These are phyloP conservation scores for Byssoonygena ceratinophila DNA, from an alignment of 2,329 filamentous ascomycete genomes.

Conservation along the genomic window DNA sequence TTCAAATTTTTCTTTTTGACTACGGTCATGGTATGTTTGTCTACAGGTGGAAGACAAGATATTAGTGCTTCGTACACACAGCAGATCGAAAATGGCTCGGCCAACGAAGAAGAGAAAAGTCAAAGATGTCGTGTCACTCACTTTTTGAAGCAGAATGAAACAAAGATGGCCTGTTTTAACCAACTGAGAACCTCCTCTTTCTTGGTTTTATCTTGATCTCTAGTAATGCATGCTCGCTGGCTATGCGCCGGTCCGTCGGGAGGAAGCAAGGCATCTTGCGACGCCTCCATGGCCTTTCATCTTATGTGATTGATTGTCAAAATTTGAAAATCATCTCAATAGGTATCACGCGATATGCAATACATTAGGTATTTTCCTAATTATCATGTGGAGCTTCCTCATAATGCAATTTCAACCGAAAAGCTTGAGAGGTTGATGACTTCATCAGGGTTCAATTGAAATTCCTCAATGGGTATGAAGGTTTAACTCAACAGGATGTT, in stretches of 20 bases:
- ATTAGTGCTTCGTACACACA: neutral
- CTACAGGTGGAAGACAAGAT: neutral
- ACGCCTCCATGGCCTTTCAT: conserved; percentile 1
- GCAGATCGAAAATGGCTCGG: neutral
- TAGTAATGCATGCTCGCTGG: neutral
- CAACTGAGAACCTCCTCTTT: neutral
- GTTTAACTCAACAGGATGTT: neutral
- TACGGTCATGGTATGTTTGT: neutral
- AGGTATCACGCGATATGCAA: neutral
- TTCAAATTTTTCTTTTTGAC: neutral
- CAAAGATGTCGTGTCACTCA: neutral
- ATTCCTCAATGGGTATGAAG: neutral
- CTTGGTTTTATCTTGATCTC: neutral
- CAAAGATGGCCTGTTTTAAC: neutral
- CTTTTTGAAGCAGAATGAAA: neutral
- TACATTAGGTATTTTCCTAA: neutral
- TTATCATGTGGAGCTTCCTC: neutral
- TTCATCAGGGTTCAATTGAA: conserved; percentile 3
- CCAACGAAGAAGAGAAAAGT: neutral
- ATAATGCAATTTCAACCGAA: neutral
- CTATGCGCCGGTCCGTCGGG: neutral
- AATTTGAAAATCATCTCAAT: no score
- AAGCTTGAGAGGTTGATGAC: neutral
- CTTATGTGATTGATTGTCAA: neutral
- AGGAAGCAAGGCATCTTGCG: conserved; percentile 1